Base-by-base conservation (phyloP, 1,284 basidiomycete species). In the Agaricales sp. region DNA sequence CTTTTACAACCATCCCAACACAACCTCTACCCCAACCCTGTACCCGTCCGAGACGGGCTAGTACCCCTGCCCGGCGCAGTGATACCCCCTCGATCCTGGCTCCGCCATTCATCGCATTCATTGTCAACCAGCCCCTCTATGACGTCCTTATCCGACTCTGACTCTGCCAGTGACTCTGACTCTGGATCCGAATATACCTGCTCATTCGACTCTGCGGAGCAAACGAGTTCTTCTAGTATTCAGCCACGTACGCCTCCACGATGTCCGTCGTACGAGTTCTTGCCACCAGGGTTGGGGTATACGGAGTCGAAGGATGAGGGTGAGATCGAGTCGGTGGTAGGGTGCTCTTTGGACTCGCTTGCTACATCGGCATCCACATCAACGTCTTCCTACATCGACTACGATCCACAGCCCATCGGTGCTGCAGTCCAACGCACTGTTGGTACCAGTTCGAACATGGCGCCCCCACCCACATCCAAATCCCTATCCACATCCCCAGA, bases 51-150 rank as follows among this genome's bases (percentile, higher is more conserved):
- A n/a, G n/a, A 41, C 8, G 39, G 39, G 19, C 16, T 41, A 4
- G 39, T 41, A 11, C 39, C 39, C 8, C 16, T 41, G 16, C 39
- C 39, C 18, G 39, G 39, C 6, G 39, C 39, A 41, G 39, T 41
- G 19, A 41, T 41, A 41, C 39, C 39, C 6, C 39, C 39, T 18
- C 39, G 39, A n/a, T 41, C 39, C 13, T 41, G 39, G 39, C 39
- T 41, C 39, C 39, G 39, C 4, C 39, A 41, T 41, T 41, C n/a
- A n/a, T n/a, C 39, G 39, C 39, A 20, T n/a, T 41, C 39, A 4
- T 18, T 4, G 16, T 41, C 39, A 20, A 41, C 8, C 18, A n/a
- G 6, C 13, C 18, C 39, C 39, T 41, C 39, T 20, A 20, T 16
- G 16, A 8, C 39, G 18, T 8, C 39, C 18, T 41, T 18, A 41